Conservation (phyloP, 2,329 filamentous ascomycete species). For the Stachybotrys elegans region DNA sequence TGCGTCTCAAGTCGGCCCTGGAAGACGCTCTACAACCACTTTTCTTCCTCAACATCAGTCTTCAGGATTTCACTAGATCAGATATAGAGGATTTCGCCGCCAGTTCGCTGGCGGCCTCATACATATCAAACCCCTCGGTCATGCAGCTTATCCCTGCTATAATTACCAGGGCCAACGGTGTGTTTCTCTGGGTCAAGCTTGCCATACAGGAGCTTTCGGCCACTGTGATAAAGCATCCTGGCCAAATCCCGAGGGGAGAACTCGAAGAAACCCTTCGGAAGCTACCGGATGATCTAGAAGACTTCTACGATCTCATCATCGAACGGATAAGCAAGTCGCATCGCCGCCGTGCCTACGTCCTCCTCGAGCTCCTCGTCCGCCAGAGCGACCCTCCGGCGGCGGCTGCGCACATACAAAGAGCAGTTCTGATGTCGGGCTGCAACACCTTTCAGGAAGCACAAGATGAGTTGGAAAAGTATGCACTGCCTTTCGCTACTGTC, state of each 20-base stretch:
- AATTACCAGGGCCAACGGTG: not conserved
- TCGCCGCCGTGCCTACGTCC: not conserved
- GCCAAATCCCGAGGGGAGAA: not conserved
- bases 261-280: not conserved
- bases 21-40: not conserved
- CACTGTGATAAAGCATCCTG: not conserved
- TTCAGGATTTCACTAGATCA: not conserved
- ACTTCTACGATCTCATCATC: not conserved
- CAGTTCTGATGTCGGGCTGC: not conserved
- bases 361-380: not conserved
- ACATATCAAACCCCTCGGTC: not conserved
- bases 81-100: not conserved
- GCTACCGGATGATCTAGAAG: not conserved
- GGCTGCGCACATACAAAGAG: not conserved
- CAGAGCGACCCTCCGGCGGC: not conserved
- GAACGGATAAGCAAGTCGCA: not conserved
- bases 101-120: not conserved
- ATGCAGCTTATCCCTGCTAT: not conserved
- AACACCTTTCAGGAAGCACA: not conserved
- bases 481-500: not conserved
- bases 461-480: not conserved
- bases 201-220: not conserved
- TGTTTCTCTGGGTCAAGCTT: constrained; percentile 1
- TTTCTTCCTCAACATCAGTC: not conserved
- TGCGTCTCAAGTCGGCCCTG: constrained; percentile 1